phyloP scores from a whole-genome alignment of 345 rosid species.

The Turritis glabra region DNA sequence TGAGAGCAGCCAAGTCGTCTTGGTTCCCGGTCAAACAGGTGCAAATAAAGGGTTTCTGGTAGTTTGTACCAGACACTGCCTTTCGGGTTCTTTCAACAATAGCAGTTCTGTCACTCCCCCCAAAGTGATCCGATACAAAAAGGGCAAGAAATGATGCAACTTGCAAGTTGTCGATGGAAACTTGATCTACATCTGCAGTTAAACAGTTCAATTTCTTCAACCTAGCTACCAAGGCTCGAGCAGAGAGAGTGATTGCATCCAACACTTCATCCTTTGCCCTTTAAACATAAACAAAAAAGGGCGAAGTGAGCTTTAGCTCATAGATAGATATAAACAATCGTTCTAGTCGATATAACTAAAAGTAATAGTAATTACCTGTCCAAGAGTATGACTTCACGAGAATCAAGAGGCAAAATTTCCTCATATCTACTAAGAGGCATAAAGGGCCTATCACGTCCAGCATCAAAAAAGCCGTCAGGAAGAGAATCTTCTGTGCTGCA shows the following conservation, averaged over 20 bases:
- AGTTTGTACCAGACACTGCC: constrained; percentile 82
- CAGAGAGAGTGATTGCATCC: constrained; percentile 76
- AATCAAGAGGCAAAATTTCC: constrained; percentile 59
- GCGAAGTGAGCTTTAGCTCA: constrained; percentile 4
- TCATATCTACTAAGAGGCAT: constrained; percentile 64
- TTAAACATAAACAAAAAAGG: constrained; percentile 21
- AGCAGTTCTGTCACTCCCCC: constrained; percentile 81
- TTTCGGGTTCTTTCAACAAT: constrained; percentile 68
- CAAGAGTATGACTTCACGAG: constrained; percentile 95
- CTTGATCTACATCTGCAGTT: constrained; percentile 46
- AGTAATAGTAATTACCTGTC: constrained; percentile 63
- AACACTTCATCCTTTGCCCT: constrained; percentile 87
- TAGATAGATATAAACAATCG: not conserved
- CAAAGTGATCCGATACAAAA: constrained; percentile 97
- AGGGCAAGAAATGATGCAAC: constrained; percentile 81
- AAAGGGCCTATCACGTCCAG: constrained; percentile 94
- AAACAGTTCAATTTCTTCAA: constrained; percentile 55
- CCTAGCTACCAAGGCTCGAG: constrained; percentile 62
- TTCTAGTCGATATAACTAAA: not conserved
- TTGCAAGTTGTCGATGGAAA: constrained; percentile 54
- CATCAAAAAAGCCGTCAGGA: constrained; percentile 96
- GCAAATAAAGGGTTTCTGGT: constrained; percentile 80
- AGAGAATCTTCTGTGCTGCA: constrained; percentile 74
- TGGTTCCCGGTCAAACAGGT: constrained; percentile 87
- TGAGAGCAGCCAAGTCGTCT: constrained; percentile 41